A percentile compares a stretch with the other conserved stretches of the same genome.
Evolutionary conservation across 1,284 basidiomycete species (phyloP).

Genomic region (Boletus subluridellus): DNA sequence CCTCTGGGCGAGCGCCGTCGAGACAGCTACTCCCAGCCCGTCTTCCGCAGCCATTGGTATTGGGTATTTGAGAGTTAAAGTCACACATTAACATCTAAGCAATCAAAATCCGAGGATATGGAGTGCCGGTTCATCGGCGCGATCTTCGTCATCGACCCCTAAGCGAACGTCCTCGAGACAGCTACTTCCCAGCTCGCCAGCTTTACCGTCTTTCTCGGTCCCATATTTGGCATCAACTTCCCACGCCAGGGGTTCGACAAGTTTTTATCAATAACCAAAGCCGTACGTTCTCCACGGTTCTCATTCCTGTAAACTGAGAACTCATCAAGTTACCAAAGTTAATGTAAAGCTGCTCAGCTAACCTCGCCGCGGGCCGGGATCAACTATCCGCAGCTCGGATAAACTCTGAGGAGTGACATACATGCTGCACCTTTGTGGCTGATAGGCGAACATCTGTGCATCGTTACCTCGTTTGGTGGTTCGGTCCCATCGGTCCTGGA

Average conservation of each 20-base stretch:
- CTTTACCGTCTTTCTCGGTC: neutral
- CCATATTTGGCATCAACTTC: neutral
- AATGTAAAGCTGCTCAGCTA: neutral
- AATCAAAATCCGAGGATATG: neutral
- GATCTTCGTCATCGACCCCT: neutral
- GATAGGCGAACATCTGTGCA: neutral
- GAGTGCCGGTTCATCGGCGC: neutral
- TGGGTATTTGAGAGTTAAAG: neutral
- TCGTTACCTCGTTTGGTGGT: neutral
- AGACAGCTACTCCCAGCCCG: neutral
- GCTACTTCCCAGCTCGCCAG: neutral
- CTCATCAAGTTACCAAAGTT: neutral
- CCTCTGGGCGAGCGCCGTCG: neutral
- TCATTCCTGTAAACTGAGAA: neutral
- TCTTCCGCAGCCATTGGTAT: neutral
- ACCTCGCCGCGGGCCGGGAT: neutral
- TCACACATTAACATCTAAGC: neutral
- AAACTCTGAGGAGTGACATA: neutral
- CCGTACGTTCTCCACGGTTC: neutral
- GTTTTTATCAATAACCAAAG: neutral
- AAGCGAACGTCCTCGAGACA: neutral
- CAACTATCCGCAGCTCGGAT: neutral
- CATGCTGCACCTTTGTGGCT: neutral
- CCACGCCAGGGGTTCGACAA: neutral
- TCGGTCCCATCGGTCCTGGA: neutral